Evolutionary conservation across 169 alveolate species (phyloP).

Genomic region (Sarcocystis neurona): DNA sequence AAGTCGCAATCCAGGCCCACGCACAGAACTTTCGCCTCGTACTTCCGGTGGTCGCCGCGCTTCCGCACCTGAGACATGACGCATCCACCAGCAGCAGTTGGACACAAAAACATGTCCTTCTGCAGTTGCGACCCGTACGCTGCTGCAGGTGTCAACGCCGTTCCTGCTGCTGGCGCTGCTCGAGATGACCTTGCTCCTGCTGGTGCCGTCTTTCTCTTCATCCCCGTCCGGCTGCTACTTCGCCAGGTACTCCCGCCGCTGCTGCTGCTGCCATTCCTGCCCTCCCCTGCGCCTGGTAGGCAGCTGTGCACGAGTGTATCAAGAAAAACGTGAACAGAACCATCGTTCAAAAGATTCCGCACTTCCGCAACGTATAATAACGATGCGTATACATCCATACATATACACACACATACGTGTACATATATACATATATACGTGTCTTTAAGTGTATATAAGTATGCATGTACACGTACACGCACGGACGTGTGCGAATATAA

Average conservation of each 20-base stretch:
- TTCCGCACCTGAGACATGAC: constrained; percentile 38
- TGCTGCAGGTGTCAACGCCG: too few relatives aligned
- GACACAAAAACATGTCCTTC: too few relatives aligned
- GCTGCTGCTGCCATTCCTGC: too few relatives aligned
- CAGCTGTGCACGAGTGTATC: too few relatives aligned
- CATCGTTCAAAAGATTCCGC: background rate
- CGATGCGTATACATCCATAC: constrained; percentile 3
- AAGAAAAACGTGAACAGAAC: background rate
- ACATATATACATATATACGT: background rate
- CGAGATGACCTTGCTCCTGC: too few relatives aligned
- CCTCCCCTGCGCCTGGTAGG: too few relatives aligned
- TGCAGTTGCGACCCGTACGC: too few relatives aligned
- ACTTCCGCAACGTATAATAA: background rate
- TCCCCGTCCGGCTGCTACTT: too few relatives aligned
- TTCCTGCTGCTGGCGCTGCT: too few relatives aligned
- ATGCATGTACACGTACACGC: background rate
- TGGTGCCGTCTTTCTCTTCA: too few relatives aligned
- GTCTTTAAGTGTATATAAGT: background rate
- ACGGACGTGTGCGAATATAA: background rate
- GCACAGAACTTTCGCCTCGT: constrained; percentile 63
- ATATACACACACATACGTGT: background rate
- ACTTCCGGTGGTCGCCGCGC: constrained; percentile 59
- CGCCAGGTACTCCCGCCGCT: too few relatives aligned
- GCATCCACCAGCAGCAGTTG: too few relatives aligned
- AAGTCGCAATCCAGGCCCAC: constrained; percentile 68